phyloP scores from a whole-genome alignment of 163 green algal species.

The Chloromonas sp. region DNA sequence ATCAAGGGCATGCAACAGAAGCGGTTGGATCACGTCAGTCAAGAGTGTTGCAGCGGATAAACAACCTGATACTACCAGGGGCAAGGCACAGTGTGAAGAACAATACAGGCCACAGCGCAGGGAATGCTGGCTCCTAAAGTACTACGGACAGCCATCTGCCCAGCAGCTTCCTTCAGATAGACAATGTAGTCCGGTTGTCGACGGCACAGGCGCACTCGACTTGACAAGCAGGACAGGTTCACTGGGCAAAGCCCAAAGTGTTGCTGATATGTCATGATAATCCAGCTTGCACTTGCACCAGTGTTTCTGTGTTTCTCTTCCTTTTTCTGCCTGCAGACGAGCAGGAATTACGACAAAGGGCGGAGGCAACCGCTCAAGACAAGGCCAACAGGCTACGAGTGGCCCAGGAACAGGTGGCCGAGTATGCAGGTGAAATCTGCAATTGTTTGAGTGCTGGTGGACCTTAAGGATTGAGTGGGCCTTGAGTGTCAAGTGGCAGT shows the following conservation, averaged over 20 bases:
- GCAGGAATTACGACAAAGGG: slow-evolving; percentile 54
- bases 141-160: background rate
- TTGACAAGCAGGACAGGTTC: too few relatives aligned
- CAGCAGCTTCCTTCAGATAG: too few relatives aligned
- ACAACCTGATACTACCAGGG: too few relatives aligned
- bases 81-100: too few relatives aligned
- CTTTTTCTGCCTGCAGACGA: slow-evolving; percentile 52
- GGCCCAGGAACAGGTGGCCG: slow-evolving; percentile 75
- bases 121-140: background rate
- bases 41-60: too few relatives aligned
- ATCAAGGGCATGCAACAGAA: background rate
- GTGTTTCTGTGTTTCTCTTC: background rate
- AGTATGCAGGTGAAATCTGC: slow-evolving; percentile 38
- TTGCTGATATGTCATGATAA: too few relatives aligned
- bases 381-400: slow-evolving; percentile 60
- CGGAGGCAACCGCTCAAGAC: slow-evolving; percentile 69
- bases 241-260: too few relatives aligned
- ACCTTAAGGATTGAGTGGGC: background rate
- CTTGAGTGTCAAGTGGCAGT: background rate
- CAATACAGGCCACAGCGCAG: background rate
- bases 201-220: too few relatives aligned
- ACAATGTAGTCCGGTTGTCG: too few relatives aligned
- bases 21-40: too few relatives aligned
- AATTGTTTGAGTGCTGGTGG: background rate
- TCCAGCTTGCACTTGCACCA: background rate